Percentiles rank a stretch among this genome's conserved stretches.
Conservation (phyloP, 257 asterid species). For the Mentha longifolia region DNA sequence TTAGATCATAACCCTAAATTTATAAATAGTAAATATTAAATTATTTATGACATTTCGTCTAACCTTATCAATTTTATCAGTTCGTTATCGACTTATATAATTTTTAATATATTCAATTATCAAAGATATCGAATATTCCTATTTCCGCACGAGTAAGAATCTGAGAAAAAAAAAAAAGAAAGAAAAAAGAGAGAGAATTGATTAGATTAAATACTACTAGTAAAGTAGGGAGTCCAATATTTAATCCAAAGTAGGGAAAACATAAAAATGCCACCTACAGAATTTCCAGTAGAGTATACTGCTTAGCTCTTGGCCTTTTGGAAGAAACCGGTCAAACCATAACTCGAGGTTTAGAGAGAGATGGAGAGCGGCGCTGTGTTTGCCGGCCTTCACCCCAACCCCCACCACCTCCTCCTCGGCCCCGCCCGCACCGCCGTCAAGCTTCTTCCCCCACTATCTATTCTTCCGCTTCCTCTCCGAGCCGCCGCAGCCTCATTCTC, state of each 20-base stretch:
- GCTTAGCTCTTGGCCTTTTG: not conserved
- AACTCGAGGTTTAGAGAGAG: not conserved
- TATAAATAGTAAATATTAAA: too few relatives aligned
- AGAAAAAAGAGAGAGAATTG: too few relatives aligned
- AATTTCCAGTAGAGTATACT: not conserved
- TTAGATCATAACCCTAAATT: too few relatives aligned
- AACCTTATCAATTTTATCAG: too few relatives aligned
- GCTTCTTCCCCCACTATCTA: slow-evolving; percentile 41
- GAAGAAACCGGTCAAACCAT: not conserved
- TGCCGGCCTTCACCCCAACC: slow-evolving; percentile 42
- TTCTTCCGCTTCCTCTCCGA: slow-evolving; percentile 44
- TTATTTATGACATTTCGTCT: too few relatives aligned
- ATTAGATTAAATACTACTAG: not conserved
- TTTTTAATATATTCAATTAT: too few relatives aligned
- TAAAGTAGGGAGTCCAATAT: not conserved
- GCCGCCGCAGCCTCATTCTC: slow-evolving; percentile 15
- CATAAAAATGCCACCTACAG: not conserved
- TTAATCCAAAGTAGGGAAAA: too few relatives aligned
- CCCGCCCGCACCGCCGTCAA: slow-evolving; percentile 39
- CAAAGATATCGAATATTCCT: too few relatives aligned
- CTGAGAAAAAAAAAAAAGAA: too few relatives aligned
- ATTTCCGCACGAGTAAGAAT: too few relatives aligned
- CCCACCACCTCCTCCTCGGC: slow-evolving; percentile 41
- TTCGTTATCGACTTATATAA: too few relatives aligned
- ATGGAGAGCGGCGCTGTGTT: slow-evolving; percentile 60